phyloP scores from a whole-genome alignment of 371 early-diverging fungal species.

The Lichtheimia ornata region DNA sequence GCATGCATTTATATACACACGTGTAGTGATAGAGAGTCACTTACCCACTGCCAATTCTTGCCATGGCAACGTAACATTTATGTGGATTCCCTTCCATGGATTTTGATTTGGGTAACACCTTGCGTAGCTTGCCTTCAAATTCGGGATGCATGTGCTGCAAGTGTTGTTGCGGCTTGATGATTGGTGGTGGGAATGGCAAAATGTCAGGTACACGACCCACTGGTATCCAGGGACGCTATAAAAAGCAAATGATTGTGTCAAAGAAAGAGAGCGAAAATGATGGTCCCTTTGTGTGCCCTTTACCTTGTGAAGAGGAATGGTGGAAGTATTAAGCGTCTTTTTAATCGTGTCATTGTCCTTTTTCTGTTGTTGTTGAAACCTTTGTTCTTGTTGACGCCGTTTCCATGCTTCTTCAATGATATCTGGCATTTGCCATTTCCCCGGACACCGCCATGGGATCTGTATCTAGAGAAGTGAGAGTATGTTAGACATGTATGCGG shows the following conservation, averaged over 20 bases:
- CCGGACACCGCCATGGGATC: slow-evolving; percentile 43
- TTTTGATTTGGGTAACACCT: slow-evolving; percentile 43
- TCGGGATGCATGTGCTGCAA: slow-evolving; percentile 32
- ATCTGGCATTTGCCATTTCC: slow-evolving; percentile 49
- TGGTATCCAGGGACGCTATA: slow-evolving; percentile 43
- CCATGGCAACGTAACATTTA: slow-evolving; percentile 35
- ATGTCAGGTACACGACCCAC: slow-evolving; percentile 41
- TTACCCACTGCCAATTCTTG: slow-evolving; percentile 55
- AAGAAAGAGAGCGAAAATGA: neutral
- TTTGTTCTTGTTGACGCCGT: slow-evolving; percentile 14
- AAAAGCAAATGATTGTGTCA: neutral
- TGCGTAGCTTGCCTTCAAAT: slow-evolving; percentile 50
- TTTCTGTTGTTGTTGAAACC: slow-evolving; percentile 15
- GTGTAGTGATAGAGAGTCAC: too few species aligned
- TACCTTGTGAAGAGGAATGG: slow-evolving; percentile 5
- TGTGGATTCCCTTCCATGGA: slow-evolving; percentile 45
- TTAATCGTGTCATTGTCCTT: slow-evolving; percentile 12
- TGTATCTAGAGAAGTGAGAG: neutral
- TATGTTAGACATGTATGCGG: neutral
- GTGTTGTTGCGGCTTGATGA: slow-evolving; percentile 25
- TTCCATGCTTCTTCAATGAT: slow-evolving; percentile 47
- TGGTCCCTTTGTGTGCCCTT: slow-evolving; percentile 12
- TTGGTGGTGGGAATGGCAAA: slow-evolving; percentile 41
- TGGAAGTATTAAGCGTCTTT: slow-evolving; percentile 2
- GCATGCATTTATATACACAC: neutral